Evolutionary conservation across 2,329 filamentous ascomycete species (phyloP), one percentile per base, ranked within the genome.

Genomic region (Thielaviopsis musarum): DNA sequence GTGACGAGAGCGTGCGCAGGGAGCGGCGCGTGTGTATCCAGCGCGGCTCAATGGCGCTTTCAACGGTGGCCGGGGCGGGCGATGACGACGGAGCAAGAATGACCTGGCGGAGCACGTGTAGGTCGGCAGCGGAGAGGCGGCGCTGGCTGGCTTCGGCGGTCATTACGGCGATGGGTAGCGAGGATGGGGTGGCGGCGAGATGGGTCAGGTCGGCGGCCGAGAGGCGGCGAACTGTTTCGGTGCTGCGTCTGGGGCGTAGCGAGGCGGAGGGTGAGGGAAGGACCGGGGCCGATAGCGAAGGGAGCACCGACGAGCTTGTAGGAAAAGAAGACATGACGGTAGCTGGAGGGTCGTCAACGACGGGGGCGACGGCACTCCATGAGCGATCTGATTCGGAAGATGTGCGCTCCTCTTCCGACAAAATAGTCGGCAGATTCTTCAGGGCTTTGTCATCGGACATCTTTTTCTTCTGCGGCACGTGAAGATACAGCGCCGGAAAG

Each of bases 121-220:
- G 28, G 24, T 62, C 59, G 26, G 56, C 45, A 13, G 53, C 26
- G 2, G 59, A 60, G 9, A 62, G 54, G 3, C 61, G 59, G 58
- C 61, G 64, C 65, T 63, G 53, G 62, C 64, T 48, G 63, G 71
- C 64, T 61, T 72, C 69, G 3, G 71, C 67, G 2, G 68, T 64
- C 63, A 72, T 67, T 15, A 34, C 51, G 69, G 68, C 2, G 63
- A 83, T 68, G 13, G 81, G 81, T 1, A 84, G 69, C 0, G 80
- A 83, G 28, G 81, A 78, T 5, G 79, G 79, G 1, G 77, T 74
- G 28, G 74, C 75, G 15, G 78, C 76, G 61, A 84, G 69, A 61
- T 80, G 76, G 58, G 80, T 76, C 66, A 84, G 81, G 65, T 82
- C 78, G 45, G 73, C 76, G 7, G 77, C 77, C 0, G 80, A 81